Evolutionary conservation across 2,329 filamentous ascomycete species (phyloP), one percentile per base, ranked within the genome.

Genomic region (Rachicladosporium sp.): DNA sequence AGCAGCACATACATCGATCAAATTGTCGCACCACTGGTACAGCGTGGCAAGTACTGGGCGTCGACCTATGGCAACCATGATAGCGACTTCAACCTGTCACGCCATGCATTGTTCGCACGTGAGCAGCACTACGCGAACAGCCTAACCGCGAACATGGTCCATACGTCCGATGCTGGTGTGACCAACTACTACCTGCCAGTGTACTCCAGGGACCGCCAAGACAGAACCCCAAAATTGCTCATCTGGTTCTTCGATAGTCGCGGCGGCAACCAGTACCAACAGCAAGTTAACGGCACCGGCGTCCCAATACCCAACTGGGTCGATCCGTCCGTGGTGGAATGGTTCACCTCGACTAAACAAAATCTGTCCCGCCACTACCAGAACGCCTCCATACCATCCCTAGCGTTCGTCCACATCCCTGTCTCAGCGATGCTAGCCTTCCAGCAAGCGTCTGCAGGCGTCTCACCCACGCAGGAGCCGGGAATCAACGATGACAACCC

Each of bases 21-120:
- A 48, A 68, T 80, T 6, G 73, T 80, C 1, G 58, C 51, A 2
- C 77, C 77, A 0, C 58, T 85, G 1, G 62, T 79, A 0, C 46
- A 69, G 3, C 67, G 70, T 10, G 62, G 64, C 6, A 52, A 80
- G 0, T 64, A 66, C 0, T 84, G 78, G 73, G 78, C 78, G 2
- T 77, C 74, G 0, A 78, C 78, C 0, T 83, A 83, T 45, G 80
- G 80, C 1, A 84, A 84, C 41, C 80, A 84, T 48, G 80, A 85
- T 47, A 68, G 69, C 34, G 60, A 73, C 29, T 71, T 64, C 51
- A 79, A 79, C 45, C 58, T 80, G 6, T 71, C 69, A 0, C 67
- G 67, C 1, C 44, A 54, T 30, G 58, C 56, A 8, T 58, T 69
- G 5, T 62, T 66, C 31, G 49, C 44, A 1, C 53, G 59, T 6